Evolutionary conservation across 1,284 basidiomycete genomes (phyloP).

Genomic region (Pascua guehoae): DNA sequence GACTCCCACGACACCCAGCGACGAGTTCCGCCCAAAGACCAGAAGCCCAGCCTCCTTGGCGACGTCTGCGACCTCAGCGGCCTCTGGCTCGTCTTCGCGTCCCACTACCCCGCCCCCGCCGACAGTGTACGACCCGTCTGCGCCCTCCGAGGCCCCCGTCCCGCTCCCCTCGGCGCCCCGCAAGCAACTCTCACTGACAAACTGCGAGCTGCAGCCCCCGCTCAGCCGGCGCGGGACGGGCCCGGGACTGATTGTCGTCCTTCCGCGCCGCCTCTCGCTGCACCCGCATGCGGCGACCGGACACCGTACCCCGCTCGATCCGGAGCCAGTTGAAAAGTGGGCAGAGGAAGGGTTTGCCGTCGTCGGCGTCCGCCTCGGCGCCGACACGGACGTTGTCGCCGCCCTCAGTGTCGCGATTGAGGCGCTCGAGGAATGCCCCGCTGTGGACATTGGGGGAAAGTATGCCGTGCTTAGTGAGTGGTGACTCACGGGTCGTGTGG

Average conservation of each 20-base stretch:
- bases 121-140: constrained; percentile 5
- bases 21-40: no score
- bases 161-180: constrained; percentile 4
- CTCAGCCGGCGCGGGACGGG: constrained; percentile 15
- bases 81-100: no score
- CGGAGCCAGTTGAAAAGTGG: constrained; percentile 22
- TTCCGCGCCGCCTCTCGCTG: constrained; percentile 10
- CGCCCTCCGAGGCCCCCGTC: constrained; percentile 4
- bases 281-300: constrained; percentile 9
- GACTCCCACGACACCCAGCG: no score
- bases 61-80: no score
- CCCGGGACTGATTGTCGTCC: constrained; percentile 15
- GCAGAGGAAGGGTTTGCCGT: constrained; percentile 22
- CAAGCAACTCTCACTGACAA: not conserved
- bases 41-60: no score
- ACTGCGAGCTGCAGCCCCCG: constrained; percentile 14
- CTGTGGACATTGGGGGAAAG: constrained; percentile 4
- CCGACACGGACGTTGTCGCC: constrained; percentile 12
- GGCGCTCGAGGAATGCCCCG: constrained; percentile 7
- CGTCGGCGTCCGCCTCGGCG: constrained; percentile 10
- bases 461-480: constrained; percentile 17
- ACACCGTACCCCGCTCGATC: constrained; percentile 14
- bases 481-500: not conserved
- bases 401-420: constrained; percentile 11
- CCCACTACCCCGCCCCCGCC: not conserved